Base-by-base conservation (phyloP, 2,329 filamentous ascomycete species). In the Epichloe scottii region DNA sequence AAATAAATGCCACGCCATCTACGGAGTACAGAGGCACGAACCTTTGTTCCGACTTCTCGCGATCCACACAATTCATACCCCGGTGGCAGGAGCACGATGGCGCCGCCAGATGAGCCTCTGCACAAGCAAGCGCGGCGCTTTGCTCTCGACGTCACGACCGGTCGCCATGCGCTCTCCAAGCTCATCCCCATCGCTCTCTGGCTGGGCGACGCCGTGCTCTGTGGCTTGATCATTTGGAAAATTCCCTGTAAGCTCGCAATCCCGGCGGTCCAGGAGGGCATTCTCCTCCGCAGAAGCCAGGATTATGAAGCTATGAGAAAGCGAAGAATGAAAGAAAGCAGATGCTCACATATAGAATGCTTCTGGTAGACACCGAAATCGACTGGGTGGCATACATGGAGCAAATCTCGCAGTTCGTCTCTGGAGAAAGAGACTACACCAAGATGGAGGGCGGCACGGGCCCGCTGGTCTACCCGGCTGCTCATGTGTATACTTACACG, bases 321-420 rank as follows among this genome's bases (percentile, higher is more conserved):
- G 43, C 8, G 12, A 14, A 45, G 15, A 34, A 45, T 5, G 4
- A 14, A 45, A 30, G 10, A 15, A 34, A 11, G 30, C 12, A 30
- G n/a, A 26, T 42, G 35, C 46, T 48, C n/a, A 48, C 46, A 19
- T 8, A 12, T 33, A 40, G 14, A 23, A 44, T n/a, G 26, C 26
- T n/a, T 23, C 26, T 10, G 43, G 43, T 47, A 77, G 93, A 98
- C 66, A 98, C 93, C 42, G 93, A 98, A 68, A 98, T 98, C 62
- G 93, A 98, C 70, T 98, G 91, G 91, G 78, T 77, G 53, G 89
- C 93, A 0, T 98, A 98, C 68, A 97, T 98, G 90, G 79, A 96
- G 65, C 93, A 98, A 63, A 76, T 97, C 43, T 70, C 78, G 40
- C 82, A 90, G 59, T 93, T 85, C 62, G 71, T 90, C 44, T 75